Percentiles rank a stretch among this genome's conserved stretches.
Conservation (phyloP, 2,329 filamentous ascomycete genomes). For the Harringtonia aguacate region DNA sequence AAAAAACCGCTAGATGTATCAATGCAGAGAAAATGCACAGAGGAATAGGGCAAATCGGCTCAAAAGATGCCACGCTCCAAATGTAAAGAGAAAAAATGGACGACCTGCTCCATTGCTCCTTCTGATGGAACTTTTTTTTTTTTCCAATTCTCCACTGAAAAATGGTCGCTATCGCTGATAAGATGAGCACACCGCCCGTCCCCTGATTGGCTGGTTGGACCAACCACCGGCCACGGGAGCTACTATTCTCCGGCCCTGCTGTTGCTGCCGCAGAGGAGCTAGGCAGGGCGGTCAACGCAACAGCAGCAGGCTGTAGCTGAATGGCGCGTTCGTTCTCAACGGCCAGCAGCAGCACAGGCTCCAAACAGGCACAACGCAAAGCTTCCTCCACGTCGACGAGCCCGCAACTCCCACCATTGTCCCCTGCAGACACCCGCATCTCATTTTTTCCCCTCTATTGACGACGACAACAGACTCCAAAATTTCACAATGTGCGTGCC, state of each 20-base stretch:
- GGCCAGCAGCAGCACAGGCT: not conserved
- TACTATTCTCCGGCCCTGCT: constrained; percentile 13
- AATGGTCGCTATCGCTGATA: constrained; percentile 9
- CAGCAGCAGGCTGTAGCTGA: constrained; percentile 29
- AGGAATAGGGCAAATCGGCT: not conserved
- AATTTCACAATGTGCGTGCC: not conserved
- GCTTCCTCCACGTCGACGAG: too few relatives aligned
- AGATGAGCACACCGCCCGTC: too few relatives aligned
- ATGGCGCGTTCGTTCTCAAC: constrained; percentile 21
- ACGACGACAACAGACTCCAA: not conserved
- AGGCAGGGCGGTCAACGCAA: constrained; percentile 10
- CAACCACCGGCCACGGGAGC: constrained; percentile 1
- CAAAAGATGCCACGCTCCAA: too few relatives aligned
- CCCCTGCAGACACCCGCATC: too few relatives aligned
- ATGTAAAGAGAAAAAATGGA: not conserved
- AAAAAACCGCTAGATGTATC: too few relatives aligned
- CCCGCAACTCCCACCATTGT: too few relatives aligned
- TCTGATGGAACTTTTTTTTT: constrained; percentile 11
- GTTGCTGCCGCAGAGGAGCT: too few relatives aligned
- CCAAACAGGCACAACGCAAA: too few relatives aligned
- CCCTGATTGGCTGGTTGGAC: too few relatives aligned
- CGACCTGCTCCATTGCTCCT: not conserved
- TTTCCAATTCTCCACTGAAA: constrained; percentile 10
- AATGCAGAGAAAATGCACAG: not conserved
- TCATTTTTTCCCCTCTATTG: not conserved